Evolutionary conservation across 78 protist genomes (phyloP).

Genomic region (Planoprotostelium fungivorum): DNA sequence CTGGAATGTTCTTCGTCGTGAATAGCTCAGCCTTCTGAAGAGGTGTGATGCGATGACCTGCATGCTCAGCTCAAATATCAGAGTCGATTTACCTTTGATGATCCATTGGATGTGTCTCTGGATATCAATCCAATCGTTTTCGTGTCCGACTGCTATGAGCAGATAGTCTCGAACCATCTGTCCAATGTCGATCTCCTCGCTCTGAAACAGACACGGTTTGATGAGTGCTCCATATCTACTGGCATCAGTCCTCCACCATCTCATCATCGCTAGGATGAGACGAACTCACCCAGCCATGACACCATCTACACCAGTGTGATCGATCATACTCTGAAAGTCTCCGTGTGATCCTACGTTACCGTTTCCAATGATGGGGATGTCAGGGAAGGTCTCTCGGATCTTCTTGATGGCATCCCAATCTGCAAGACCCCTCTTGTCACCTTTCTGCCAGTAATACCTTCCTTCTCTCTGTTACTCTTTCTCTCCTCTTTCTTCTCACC

Average conservation of each 20-base stretch:
- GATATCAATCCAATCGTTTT: background rate
- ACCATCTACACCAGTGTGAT: conserved; percentile 2
- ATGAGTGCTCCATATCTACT: background rate
- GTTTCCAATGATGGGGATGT: conserved; percentile 8
- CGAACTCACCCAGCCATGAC: conserved; percentile 1
- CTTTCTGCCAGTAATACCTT: background rate
- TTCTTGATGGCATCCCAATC: conserved; percentile 7
- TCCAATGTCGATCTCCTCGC: background rate
- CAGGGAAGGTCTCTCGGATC: conserved; percentile 3
- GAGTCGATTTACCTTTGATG: conserved; percentile 2
- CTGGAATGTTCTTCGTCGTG: background rate
- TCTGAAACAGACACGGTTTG: background rate
- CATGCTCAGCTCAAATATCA: too few species aligned
- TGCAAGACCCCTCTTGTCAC: background rate
- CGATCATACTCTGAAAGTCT: background rate
- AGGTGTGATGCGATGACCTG: background rate
- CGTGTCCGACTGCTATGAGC: background rate
- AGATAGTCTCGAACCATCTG: background rate
- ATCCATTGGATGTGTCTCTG: background rate
- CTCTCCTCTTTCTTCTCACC: background rate
- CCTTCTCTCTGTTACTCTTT: background rate
- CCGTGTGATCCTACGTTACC: background rate
- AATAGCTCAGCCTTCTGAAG: background rate
- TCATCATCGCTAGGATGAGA: background rate
- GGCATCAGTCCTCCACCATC: too few species aligned